phyloP scores from a whole-genome alignment of 169 alveolate genomes.

The Theileria annulata region DNA sequence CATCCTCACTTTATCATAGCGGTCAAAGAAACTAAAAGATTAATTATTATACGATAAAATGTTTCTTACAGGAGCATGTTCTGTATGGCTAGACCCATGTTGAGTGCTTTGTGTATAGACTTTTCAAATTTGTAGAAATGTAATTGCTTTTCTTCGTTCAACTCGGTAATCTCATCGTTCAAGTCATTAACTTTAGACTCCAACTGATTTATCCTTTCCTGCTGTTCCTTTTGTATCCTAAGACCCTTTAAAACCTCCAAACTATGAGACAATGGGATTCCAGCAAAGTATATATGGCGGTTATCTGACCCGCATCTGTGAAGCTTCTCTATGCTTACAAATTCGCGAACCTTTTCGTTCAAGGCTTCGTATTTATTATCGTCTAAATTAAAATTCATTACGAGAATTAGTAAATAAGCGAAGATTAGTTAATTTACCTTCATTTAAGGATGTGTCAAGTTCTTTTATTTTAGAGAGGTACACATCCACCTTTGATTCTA shows the following conservation, averaged over 20 bases:
- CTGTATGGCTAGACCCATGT: slow-evolving; percentile 33
- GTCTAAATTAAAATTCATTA: background rate
- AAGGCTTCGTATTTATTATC: slow-evolving; percentile 3
- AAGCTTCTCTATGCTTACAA: slow-evolving; percentile 23
- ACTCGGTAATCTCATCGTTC: slow-evolving; percentile 25
- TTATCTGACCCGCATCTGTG: slow-evolving; percentile 32
- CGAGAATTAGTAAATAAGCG: background rate
- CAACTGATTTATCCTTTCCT: slow-evolving; percentile 2
- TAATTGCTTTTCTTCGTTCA: slow-evolving; percentile 16
- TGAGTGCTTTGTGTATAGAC: slow-evolving; percentile 58
- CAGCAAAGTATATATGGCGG: slow-evolving; percentile 61
- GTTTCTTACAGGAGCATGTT: background rate
- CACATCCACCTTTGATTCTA: slow-evolving; percentile 16
- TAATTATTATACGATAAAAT: background rate
- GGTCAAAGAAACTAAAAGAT: background rate
- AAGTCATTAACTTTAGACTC: slow-evolving; percentile 19
- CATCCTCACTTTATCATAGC: background rate
- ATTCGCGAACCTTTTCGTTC: background rate
- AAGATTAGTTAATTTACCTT: background rate
- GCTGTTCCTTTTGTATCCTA: slow-evolving; percentile 1
- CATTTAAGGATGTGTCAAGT: background rate
- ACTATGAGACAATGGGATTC: slow-evolving; percentile 49
- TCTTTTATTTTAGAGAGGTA: slow-evolving; percentile 11
- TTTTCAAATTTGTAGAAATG: slow-evolving; percentile 45
- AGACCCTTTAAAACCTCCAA: slow-evolving; percentile 16